Conservation (phyloP, 805 yeast species). For the Nakazawaea wyomingensis region DNA sequence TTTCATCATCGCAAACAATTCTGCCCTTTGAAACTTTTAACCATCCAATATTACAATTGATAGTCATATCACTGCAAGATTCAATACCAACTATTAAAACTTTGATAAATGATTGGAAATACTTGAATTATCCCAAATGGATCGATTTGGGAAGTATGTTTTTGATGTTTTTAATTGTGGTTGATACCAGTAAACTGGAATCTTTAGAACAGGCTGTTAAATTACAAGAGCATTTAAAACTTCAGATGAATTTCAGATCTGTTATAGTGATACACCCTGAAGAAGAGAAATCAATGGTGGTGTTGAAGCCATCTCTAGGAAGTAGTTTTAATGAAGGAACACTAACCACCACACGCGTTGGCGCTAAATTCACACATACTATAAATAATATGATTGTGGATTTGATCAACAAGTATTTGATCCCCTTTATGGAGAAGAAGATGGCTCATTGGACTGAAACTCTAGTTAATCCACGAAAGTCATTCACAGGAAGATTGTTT, state of each 20-base stretch:
- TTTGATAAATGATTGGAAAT: slow-evolving; percentile 48
- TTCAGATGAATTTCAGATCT: slow-evolving; percentile 18
- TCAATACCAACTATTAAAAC: slow-evolving; percentile 52
- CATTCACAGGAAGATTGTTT: slow-evolving; percentile 69
- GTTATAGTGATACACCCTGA: slow-evolving; percentile 16
- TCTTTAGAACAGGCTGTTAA: slow-evolving; percentile 34
- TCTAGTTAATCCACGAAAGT: slow-evolving; percentile 67
- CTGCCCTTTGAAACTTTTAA: slow-evolving; percentile 81
- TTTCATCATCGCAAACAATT: slow-evolving; percentile 53
- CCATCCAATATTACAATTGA: slow-evolving; percentile 76
- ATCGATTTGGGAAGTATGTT: slow-evolving; percentile 60
- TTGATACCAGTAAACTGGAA: slow-evolving; percentile 38
- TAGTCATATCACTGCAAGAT: slow-evolving; percentile 57
- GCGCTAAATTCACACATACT: slow-evolving; percentile 18
- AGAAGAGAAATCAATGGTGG: slow-evolving; percentile 2
- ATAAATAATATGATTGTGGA: slow-evolving; percentile 39
- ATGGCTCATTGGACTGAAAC: slow-evolving; percentile 84
- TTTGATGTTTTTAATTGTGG: slow-evolving; percentile 46
- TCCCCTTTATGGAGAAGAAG: slow-evolving; percentile 84
- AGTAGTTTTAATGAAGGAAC: slow-evolving; percentile 15
- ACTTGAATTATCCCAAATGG: slow-evolving; percentile 49
- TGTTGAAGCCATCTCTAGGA: slow-evolving; percentile 14
- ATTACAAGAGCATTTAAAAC: slow-evolving; percentile 26
- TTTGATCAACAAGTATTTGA: slow-evolving; percentile 41
- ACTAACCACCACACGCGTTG: slow-evolving; percentile 13